Evolutionary conservation across 768 basidiomycete species (phyloP).

Genomic region (Tylopilus sp.): DNA sequence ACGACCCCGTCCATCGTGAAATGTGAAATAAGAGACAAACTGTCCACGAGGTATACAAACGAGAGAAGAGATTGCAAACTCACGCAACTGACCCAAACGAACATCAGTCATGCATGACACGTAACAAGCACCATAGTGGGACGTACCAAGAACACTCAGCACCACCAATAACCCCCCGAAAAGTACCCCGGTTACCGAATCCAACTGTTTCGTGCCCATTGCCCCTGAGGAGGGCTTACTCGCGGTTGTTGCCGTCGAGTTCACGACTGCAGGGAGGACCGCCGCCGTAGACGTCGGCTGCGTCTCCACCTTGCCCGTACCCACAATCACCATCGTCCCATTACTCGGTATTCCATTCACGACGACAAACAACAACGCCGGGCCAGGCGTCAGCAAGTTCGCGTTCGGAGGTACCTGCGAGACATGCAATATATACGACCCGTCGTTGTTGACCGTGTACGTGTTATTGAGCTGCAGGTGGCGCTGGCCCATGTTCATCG

Average conservation of each 20-base stretch:
- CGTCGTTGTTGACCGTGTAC: slow-evolving; percentile 76
- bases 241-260: slow-evolving; percentile 24
- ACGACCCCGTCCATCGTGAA: no score
- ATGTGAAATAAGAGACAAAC: no score
- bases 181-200: background rate
- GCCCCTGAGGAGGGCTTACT: background rate
- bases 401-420: slow-evolving; percentile 82
- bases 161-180: background rate
- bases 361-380: slow-evolving; percentile 78
- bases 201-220: background rate
- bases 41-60: no score
- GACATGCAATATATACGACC: slow-evolving; percentile 74
- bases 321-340: slow-evolving; percentile 76
- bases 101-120: background rate
- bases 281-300: slow-evolving; percentile 52
- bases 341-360: no score
- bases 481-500: slow-evolving; percentile 87
- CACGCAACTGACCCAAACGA: background rate
- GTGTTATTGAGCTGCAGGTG: slow-evolving; percentile 80
- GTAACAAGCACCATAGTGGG: background rate
- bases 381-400: slow-evolving; percentile 86
- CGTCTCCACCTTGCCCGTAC: slow-evolving; percentile 69
- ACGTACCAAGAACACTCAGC: slow-evolving; percentile 5
- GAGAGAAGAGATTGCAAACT: background rate
- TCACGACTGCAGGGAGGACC: slow-evolving; percentile 39